A percentile compares a stretch with the other conserved stretches of the same genome.
Conservation (phyloP, 2,329 filamentous ascomycete species). For the Sphaerulina musiva region DNA sequence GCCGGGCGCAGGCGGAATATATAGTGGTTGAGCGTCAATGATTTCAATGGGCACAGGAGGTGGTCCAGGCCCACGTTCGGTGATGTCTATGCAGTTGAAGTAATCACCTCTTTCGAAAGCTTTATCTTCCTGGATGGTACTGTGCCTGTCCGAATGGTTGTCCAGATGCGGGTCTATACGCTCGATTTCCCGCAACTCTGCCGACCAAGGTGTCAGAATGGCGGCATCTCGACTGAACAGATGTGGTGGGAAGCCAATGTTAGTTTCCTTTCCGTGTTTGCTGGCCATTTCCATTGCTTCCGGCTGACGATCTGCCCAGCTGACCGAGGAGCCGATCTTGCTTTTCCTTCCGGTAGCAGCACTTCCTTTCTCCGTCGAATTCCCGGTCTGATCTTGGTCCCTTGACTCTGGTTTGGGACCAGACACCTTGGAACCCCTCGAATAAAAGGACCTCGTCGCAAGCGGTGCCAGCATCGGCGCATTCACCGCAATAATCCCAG, state of each 20-base stretch:
- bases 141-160: background rate
- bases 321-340: conserved; percentile 2
- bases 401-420: background rate
- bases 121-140: background rate
- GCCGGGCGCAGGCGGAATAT: background rate
- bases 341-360: conserved; percentile 8
- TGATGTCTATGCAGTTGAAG: conserved; percentile 1
- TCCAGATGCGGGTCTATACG: conserved; percentile 4
- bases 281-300: conserved; percentile 6
- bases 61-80: background rate
- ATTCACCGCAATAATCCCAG: conserved; percentile 36
- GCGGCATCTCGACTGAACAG: background rate
- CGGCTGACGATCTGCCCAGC: conserved; percentile 2
- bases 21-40: conserved; percentile 2
- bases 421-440: conserved; percentile 5
- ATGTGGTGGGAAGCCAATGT: background rate
- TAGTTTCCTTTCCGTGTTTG: background rate
- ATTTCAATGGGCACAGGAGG: conserved; percentile 4
- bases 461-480: conserved; percentile 33
- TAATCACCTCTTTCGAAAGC: conserved; percentile 3
- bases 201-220: background rate
- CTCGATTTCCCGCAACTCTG: conserved; percentile 2
- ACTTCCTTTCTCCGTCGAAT: conserved; percentile 6
- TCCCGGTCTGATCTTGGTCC: background rate
- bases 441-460: conserved; percentile 30